Percentiles rank a stretch among this genome's conserved stretches.
Evolutionary conservation across 371 early-diverging fungal genomes (phyloP).

Genomic region (Mortierella sp.): DNA sequence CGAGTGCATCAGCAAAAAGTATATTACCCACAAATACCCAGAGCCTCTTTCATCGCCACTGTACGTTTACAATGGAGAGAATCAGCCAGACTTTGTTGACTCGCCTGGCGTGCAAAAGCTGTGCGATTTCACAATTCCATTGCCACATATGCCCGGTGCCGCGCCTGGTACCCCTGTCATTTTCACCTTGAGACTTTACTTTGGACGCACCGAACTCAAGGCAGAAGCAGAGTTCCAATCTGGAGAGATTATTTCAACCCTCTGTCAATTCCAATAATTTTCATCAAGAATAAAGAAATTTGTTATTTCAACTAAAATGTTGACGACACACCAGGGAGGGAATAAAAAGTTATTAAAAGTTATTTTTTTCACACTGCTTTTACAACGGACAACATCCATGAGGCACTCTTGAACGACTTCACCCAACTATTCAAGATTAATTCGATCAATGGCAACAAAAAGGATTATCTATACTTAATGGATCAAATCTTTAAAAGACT

Average conservation of each 20-base stretch:
- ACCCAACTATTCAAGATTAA: no score
- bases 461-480: no score
- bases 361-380: no score
- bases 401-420: no score
- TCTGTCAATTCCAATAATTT: slow-evolving; percentile 47
- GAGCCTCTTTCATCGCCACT: slow-evolving; percentile 53
- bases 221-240: slow-evolving; percentile 57
- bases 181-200: slow-evolving; percentile 47
- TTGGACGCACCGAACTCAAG: slow-evolving; percentile 52
- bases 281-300: not conserved
- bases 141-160: slow-evolving; percentile 56
- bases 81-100: slow-evolving; percentile 54
- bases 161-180: slow-evolving; percentile 52
- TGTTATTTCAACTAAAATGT: no score
- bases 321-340: no score
- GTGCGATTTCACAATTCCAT: slow-evolving; percentile 52
- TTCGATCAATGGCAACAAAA: no score
- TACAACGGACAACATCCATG: no score
- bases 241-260: slow-evolving; percentile 48
- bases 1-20: slow-evolving; percentile 70
- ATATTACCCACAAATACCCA: slow-evolving; percentile 62
- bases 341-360: no score
- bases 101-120: slow-evolving; percentile 52
- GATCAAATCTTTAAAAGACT: no score
- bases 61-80: slow-evolving; percentile 51